Base-by-base conservation (phyloP, 345 rosid species). In the Hibiscus mutabilis region DNA sequence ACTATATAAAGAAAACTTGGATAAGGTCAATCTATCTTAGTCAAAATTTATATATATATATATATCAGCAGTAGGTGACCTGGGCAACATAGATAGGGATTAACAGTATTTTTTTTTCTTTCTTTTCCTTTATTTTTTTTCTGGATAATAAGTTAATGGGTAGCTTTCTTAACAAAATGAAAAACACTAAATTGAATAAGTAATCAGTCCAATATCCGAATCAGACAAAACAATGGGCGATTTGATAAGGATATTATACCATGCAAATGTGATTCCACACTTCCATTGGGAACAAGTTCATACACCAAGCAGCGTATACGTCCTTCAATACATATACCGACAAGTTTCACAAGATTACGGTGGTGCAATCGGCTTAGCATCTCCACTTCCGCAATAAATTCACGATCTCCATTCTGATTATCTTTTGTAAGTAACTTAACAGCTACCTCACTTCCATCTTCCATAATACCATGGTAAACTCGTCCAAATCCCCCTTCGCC, bases 401-500 rank as follows among this genome's bases (percentile, higher is more conserved):
- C 99, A 73, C 89, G 93, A 80, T 89, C 97, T 52, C 95, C 87
- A 79, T 87, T 92, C 75, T 89, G 97, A 80, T 87, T 89, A 77
- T 88, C 89, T 77, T 85, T 87, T 35, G 89, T 96, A 69, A 96
- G 96, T 79, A 96, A 70, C 79, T 96, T 96, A 61, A 91, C 98
- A 64, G 99, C 99, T 82, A 83, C 81, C 84, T 91, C 97, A 52
- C 79, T 82, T 83, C 87, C 91, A 82, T 92, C 89, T 61, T 89
- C 98, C 88, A 87, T 79, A 58, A 63, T 76, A 60, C 98, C 99
- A 68, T 24, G 77, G 74, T 88, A 96, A 69, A 96, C 99, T 70
- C 98, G 90, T 61, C 99, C 99, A 84, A 96, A 96, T 73, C 99
- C 99, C 40, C 99, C 99, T 83, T 92, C 97, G 21, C 99, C 99